phyloP scores from a whole-genome alignment of 768 basidiomycete genomes.

The Thelephora ganbajun region DNA sequence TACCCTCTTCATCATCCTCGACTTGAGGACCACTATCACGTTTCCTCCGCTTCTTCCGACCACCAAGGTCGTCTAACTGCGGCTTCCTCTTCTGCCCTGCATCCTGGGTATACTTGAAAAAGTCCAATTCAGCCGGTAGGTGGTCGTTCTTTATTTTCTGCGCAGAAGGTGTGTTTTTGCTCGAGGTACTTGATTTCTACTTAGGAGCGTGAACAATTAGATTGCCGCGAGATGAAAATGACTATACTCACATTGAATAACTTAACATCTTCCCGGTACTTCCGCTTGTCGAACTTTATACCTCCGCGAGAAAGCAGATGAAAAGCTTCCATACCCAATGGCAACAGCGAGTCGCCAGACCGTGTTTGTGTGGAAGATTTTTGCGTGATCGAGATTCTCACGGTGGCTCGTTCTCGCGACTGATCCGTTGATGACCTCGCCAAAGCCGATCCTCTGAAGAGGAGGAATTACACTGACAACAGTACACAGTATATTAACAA shows the following conservation, averaged over 20 bases:
- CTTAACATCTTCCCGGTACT: constrained; percentile 54
- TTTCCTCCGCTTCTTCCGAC: constrained; percentile 15
- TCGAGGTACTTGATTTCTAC: constrained; percentile 15
- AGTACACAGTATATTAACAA: neutral
- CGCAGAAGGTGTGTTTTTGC: constrained; percentile 13
- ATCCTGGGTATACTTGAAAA: constrained; percentile 76
- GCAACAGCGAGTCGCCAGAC: neutral
- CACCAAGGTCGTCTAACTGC: constrained; percentile 4
- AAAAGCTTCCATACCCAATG: constrained; percentile 63
- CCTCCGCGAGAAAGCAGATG: constrained; percentile 83
- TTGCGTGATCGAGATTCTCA: neutral
- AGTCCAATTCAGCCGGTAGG: constrained; percentile 73
- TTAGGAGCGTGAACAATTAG: constrained; percentile 3
- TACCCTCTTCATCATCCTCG: constrained; percentile 13
- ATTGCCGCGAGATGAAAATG: neutral
- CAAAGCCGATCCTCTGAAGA: too few species aligned
- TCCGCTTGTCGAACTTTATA: constrained; percentile 62
- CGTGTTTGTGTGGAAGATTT: neutral
- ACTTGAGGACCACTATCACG: constrained; percentile 1
- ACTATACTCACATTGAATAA: constrained; percentile 44
- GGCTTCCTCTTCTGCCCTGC: constrained; percentile 34
- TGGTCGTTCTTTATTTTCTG: constrained; percentile 24
- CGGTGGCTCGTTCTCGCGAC: neutral
- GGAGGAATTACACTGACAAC: too few species aligned
- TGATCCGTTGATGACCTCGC: too few species aligned